These are phyloP conservation scores for Eucalyptus microcorys DNA, from an alignment of 345 rosid genomes.

Conservation along the genomic window DNA sequence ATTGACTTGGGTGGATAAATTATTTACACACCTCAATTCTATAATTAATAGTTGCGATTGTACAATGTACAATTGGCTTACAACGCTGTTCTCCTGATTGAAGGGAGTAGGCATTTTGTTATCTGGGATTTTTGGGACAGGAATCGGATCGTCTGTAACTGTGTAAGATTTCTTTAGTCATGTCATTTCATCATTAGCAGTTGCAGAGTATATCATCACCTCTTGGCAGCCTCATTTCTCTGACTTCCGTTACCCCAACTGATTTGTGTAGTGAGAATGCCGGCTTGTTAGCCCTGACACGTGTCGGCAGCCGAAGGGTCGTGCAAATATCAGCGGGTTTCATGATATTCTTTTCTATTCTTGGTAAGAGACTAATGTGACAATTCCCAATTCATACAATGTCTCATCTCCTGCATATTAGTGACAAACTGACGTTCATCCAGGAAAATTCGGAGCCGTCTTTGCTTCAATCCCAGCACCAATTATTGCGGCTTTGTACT, in stretches of 20 bases:
- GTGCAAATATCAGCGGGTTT: conserved; percentile 89
- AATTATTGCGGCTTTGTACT: conserved; percentile 54
- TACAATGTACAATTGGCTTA: neutral
- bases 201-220: neutral
- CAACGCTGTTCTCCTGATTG: neutral
- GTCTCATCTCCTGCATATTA: neutral
- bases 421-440: neutral
- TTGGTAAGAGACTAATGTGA: conserved; percentile 25
- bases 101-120: conserved; percentile 91
- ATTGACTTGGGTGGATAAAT: neutral
- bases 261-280: conserved; percentile 62
- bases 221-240: neutral
- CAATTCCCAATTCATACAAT: neutral
- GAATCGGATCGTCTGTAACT: conserved; percentile 77
- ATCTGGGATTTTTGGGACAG: conserved; percentile 94
- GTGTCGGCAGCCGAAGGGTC: conserved; percentile 86
- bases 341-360: conserved; percentile 94
- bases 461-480: conserved; percentile 91
- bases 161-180: conserved; percentile 37
- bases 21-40: neutral
- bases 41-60: neutral
- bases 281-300: conserved; percentile 79
- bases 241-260: neutral
- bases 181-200: neutral
- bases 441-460: conserved; percentile 86